Base-by-base conservation (phyloP, 1,139 yeast genomes). In the Candida sanyaensis region DNA sequence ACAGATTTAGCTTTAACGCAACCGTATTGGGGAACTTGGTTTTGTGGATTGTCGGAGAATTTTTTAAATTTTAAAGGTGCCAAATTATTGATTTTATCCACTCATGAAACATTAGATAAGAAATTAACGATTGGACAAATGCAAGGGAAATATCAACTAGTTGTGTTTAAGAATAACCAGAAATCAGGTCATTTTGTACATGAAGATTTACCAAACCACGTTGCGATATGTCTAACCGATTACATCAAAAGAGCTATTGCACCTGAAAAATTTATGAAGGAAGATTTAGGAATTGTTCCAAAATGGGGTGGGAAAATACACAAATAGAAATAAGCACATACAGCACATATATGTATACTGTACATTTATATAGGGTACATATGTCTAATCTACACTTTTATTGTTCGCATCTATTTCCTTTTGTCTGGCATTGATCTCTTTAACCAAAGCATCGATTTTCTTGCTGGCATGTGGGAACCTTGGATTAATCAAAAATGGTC, bases 401-500 rank as follows among this genome's bases (percentile, higher is more conserved):
- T 60, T 65, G 26, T 53, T 52, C 7, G 46, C 46, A 27, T 51
- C 59, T 7, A 71, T 60, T 46, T 65, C 69, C 43, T 57, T 54
- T 47, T 67, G 68, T 51, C 68, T 66, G 52, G 70, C 66, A 56
- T 79, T 78, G 55, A 80, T 72, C 55, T 74, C 66, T 44, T 72
- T 71, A 11, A 90, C 93, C 31, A 86, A 81, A 49, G 80, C 81
- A 60, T 90, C 97, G 47, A 93, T 93, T 68, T 89, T 91, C 65
- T 83, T 84, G 56, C 90, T 81, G 1, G 97, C 96, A 86, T 93
- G 88, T 1, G 92, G 81, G 68, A 91, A 93, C 51, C 89, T 72
- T n/a, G 98, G 97, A 57, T 88, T 83, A 50, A 93, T 89, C 64
- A 93, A 76, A 65, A 93, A 91, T 17, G 99, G 99, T 55, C 99